Base-by-base conservation (phyloP, 805 yeast species). In the Candida michaelii region DNA sequence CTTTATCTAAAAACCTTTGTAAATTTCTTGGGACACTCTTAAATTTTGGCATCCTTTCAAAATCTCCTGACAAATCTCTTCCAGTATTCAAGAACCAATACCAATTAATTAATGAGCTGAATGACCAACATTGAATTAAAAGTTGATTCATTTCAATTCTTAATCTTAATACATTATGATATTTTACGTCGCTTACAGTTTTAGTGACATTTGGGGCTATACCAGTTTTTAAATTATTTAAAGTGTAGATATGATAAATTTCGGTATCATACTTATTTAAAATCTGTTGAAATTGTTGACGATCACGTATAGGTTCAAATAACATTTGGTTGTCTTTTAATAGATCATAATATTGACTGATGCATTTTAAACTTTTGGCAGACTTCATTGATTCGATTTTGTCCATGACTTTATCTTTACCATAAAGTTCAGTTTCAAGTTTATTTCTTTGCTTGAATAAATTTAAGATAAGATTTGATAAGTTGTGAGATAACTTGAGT, bases 101-200 rank as follows among this genome's bases (percentile, higher is more conserved):
- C 76, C 76, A 70, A 34, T 63, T 59, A 12, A 62, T 50, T 65
- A 68, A 56, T 2, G 62, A 65, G 42, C 59, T 53, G 48, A 68
- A 68, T 15, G 73, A 65, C 74, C 74, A 70, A 37, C 64, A 64
- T 40, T 68, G 73, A 3, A 70, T 51, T 15, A 67, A 54, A 14
- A 66, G 27, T 47, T 70, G 76, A 35, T 58, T 55, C 44, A 59
- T 55, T 51, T 70, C 76, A n/a, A 67, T 46, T 30, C 76, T 55
- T 7, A 65, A 50, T 27, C 76, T 55, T 27, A 70, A 56, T 6
- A 54, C 51, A 49, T 70, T 69, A 39, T 58, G 53, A 46, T 64
- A 65, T 30, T 60, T 56, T 7, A 63, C 52, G 6, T 57, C 47
- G 11, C 56, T 45, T 1, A 51, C 14, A 59, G 38, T 56, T 54